A percentile compares a stretch with the other conserved stretches of the same genome.
Conservation (phyloP, 306 rosid species). For the Cucumis sativus region Cucumber_9930_V3 NC_026661.2:20993001-20993500, state of each 20-base stretch:
- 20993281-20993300: not conserved
- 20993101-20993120: conserved; percentile 23
- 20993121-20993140: conserved; percentile 19
- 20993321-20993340: not conserved
- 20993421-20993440: conserved; percentile 79
- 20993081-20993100: conserved; percentile 6
- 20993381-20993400: conserved; percentile 91
- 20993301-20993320: not conserved
- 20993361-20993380: conserved; percentile 76
- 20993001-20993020: not conserved
- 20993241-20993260: not conserved
- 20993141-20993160: conserved; percentile 35
- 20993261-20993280: conserved; percentile 8
- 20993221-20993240: not conserved
- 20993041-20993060: not conserved
- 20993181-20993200: not conserved
- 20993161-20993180: not conserved
- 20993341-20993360: conserved; percentile 5
- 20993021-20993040: not conserved
- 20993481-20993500: conserved; percentile 80
- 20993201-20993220: conserved; percentile 10
- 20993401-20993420: conserved; percentile 69
- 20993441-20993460: conserved; percentile 43
- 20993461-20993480: conserved; percentile 93
- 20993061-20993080: conserved; percentile 20